Conservation (phyloP, 306 rosid species). For the Quercus agrifolia region DNA sequence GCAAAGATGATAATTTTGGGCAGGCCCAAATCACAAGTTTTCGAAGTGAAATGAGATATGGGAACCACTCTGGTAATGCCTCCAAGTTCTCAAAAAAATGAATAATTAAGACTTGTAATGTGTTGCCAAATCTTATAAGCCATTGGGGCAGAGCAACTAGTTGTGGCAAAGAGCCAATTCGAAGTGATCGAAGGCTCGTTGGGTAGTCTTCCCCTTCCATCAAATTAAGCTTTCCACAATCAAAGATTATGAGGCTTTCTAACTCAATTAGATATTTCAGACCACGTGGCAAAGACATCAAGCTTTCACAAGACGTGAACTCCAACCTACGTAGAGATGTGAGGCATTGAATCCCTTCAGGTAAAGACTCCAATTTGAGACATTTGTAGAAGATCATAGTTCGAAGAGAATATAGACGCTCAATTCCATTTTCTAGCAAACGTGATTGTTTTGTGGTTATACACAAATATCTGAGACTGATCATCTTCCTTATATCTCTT, state of each 20-base stretch:
- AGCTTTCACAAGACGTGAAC: too few species aligned
- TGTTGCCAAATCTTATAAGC: not conserved
- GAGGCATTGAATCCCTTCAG: too few species aligned
- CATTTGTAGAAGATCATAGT: not conserved
- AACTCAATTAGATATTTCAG: too few species aligned
- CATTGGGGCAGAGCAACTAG: not conserved
- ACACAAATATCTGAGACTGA: not conserved
- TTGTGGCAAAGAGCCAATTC: not conserved
- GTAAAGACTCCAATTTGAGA: too few species aligned
- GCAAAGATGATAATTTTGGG: not conserved
- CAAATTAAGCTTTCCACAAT: too few species aligned
- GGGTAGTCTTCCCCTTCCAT: too few species aligned
- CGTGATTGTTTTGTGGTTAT: conserved; percentile 2
- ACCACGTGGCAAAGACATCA: too few species aligned
- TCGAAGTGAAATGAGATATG: not conserved
- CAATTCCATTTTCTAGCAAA: not conserved
- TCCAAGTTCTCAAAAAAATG: not conserved
- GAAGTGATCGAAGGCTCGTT: not conserved
- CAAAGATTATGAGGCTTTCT: too few species aligned
- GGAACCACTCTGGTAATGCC: not conserved
- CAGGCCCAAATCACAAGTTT: not conserved
- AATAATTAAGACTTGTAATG: not conserved
- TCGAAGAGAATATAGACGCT: not conserved
- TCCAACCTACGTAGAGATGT: too few species aligned
- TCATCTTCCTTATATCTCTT: too few species aligned